Percentiles rank a stretch among this genome's conserved stretches.
Conservation (phyloP, 306 rosid genomes). For the Casuarina cunninghamiana region DNA sequence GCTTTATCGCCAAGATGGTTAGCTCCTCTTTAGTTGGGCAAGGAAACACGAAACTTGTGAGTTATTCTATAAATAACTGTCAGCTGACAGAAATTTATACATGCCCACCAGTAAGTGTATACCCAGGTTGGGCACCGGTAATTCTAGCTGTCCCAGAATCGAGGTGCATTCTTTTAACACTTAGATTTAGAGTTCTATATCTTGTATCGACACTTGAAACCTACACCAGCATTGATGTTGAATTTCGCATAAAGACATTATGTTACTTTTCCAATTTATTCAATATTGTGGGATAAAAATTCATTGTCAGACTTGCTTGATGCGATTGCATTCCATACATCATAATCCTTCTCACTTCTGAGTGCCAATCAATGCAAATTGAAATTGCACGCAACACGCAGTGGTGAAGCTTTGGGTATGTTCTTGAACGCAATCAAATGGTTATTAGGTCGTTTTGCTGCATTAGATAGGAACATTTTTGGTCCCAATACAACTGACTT, state of each 20-base stretch:
- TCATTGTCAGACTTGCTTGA: neutral
- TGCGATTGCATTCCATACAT: neutral
- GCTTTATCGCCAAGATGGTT: conserved; percentile 10
- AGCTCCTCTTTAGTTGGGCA: conserved; percentile 9
- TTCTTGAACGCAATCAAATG: neutral
- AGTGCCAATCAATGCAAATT: neutral
- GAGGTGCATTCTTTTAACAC: conserved; percentile 7
- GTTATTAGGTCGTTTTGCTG: neutral
- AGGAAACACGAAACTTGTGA: conserved; percentile 16
- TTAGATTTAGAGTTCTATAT: neutral
- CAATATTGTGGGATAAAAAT: neutral
- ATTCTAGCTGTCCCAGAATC: conserved; percentile 12
- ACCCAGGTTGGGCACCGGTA: neutral
- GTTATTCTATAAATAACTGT: conserved; percentile 3
- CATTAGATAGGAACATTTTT: neutral
- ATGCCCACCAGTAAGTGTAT: neutral
- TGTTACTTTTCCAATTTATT: neutral
- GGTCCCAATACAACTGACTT: neutral
- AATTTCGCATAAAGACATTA: neutral
- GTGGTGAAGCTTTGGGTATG: neutral
- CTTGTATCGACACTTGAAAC: neutral
- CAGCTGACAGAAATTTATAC: conserved; percentile 10
- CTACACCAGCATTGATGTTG: conserved; percentile 2
- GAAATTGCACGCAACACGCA: neutral
- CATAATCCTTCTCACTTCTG: neutral